These are phyloP conservation scores for Gnaphalium uliginosum DNA, from an alignment of 129 eudicot species.

Conservation along the genomic window DNA sequence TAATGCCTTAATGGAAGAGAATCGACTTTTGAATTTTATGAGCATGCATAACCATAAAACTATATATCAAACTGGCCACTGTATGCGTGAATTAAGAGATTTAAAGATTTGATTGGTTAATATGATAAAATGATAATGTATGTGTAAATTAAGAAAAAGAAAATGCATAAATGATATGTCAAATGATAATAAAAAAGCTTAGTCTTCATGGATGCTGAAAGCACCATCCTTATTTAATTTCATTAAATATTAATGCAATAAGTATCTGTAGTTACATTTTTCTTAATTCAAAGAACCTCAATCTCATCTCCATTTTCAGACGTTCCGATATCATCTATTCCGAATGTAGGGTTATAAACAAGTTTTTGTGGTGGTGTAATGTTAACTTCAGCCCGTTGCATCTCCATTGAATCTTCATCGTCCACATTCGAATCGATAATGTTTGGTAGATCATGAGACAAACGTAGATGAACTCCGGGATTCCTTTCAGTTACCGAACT, in stretches of 20 bases:
- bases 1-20: no score
- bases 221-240: slow-evolving; percentile 30
- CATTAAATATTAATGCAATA: neutral
- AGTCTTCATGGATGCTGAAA: slow-evolving; percentile 17
- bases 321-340: slow-evolving; percentile 46
- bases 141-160: no score
- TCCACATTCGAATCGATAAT: slow-evolving; percentile 16
- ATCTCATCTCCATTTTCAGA: slow-evolving; percentile 40
- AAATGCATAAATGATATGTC: no score
- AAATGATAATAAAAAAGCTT: neutral
- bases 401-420: slow-evolving; percentile 23
- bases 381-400: slow-evolving; percentile 46
- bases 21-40: no score
- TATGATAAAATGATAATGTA: no score
- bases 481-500: slow-evolving; percentile 52
- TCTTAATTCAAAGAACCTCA: slow-evolving; percentile 42
- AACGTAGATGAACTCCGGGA: slow-evolving; percentile 70
- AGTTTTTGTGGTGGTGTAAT: slow-evolving; percentile 45
- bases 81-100: no score
- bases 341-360: slow-evolving; percentile 54
- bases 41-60: no score
- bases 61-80: no score
- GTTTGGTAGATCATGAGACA: slow-evolving; percentile 26
- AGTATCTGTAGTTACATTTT: neutral
- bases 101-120: no score